These are phyloP conservation scores for Ganoderma sinense DNA, from an alignment of 1,284 basidiomycete species.

Conservation along the genomic window DNA sequence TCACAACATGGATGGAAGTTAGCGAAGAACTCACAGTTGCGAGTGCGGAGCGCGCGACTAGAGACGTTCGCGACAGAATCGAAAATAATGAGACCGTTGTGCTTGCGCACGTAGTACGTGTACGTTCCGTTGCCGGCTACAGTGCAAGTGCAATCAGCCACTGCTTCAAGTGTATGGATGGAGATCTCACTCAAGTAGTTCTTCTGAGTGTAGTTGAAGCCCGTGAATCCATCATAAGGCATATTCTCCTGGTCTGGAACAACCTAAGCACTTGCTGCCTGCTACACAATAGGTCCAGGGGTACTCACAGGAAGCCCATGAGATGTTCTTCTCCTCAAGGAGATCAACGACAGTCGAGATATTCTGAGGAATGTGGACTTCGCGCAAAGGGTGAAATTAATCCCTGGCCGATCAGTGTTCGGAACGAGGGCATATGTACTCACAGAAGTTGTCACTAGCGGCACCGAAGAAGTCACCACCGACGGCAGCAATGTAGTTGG, in stretches of 20 bases:
- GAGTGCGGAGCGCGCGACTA: constrained; percentile 54
- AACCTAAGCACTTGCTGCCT: neutral
- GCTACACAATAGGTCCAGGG: no score
- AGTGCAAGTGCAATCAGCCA: constrained; percentile 13
- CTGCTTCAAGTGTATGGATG: no score
- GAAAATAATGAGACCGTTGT: constrained; percentile 65
- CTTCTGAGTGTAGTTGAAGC: constrained; percentile 48
- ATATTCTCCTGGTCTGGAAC: constrained; percentile 61
- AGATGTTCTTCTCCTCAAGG: constrained; percentile 64
- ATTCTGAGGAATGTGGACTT: constrained; percentile 42
- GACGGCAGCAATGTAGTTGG: constrained; percentile 60
- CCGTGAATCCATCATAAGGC: constrained; percentile 59
- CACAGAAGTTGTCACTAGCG: constrained; percentile 53
- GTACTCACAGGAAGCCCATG: constrained; percentile 52
- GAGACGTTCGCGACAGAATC: constrained; percentile 54
- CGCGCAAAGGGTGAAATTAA: neutral
- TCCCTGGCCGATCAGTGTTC: no score
- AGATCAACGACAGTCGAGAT: constrained; percentile 71
- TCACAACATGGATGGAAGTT: no score
- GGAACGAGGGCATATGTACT: neutral
- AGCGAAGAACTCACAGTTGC: constrained; percentile 51
- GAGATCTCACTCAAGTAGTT: constrained; percentile 53
- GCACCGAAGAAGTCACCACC: constrained; percentile 69
- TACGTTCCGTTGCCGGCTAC: constrained; percentile 44
- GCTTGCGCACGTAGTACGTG: constrained; percentile 65